phyloP scores from a whole-genome alignment of 2,329 filamentous ascomycete genomes.

The Aspergillus pseudoviridinutans region DNA sequence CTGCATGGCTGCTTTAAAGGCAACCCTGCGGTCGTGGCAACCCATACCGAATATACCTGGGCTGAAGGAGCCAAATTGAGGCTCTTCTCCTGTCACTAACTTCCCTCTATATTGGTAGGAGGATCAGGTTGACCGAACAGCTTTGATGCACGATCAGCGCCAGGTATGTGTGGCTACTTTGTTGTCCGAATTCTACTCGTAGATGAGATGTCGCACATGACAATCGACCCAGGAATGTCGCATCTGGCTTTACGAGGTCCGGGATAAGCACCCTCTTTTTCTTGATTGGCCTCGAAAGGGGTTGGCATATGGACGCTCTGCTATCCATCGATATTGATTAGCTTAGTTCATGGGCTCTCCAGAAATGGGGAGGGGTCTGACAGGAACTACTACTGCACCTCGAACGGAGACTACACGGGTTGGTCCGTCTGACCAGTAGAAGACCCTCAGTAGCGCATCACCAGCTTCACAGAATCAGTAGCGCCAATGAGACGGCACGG shows the following conservation, averaged over 20 bases:
- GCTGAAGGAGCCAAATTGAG: background rate
- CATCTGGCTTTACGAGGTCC: background rate
- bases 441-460: background rate
- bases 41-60: background rate
- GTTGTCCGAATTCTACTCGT: slow-evolving; percentile 3
- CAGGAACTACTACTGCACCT: background rate
- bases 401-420: background rate
- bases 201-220: slow-evolving; percentile 1
- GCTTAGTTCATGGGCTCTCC: background rate
- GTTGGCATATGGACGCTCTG: background rate
- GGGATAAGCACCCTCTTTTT: background rate
- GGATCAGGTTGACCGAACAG: background rate
- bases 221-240: background rate
- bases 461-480: background rate
- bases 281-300: background rate
- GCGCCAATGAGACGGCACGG: background rate
- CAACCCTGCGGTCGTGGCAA: background rate
- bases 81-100: background rate
- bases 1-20: background rate
- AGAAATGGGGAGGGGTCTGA: background rate
- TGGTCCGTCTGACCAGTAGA: background rate
- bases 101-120: background rate
- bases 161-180: background rate
- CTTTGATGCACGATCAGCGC: background rate
- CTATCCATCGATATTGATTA: background rate